phyloP scores from a whole-genome alignment of 306 rosid genomes.

The Cucumis cinereus region DNA sequence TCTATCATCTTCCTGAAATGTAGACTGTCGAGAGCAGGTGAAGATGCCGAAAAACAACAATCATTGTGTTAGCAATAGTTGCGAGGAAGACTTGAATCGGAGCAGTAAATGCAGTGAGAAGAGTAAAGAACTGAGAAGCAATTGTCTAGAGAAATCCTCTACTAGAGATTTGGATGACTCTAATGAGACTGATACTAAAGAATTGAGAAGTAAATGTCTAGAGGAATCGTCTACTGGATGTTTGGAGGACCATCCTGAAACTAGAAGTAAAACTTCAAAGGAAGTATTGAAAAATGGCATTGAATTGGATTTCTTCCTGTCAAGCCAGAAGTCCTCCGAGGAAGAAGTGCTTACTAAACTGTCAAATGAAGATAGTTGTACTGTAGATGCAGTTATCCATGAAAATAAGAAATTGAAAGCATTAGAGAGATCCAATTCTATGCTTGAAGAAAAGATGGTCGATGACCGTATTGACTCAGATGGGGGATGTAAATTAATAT shows the following conservation, averaged over 20 bases:
- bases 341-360: slow-evolving; percentile 9
- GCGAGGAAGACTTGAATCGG: slow-evolving; percentile 13
- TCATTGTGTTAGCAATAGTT: slow-evolving; percentile 16
- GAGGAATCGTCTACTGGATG: not conserved
- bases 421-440: slow-evolving; percentile 14
- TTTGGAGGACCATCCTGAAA: slow-evolving; percentile 16
- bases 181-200: slow-evolving; percentile 16
- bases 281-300: slow-evolving; percentile 10
- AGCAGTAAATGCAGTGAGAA: slow-evolving; percentile 9
- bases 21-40: slow-evolving; percentile 22
- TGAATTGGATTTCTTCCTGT: not conserved
- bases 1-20: slow-evolving; percentile 12
- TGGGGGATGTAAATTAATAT: slow-evolving; percentile 17
- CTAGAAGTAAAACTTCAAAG: slow-evolving; percentile 15
- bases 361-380: slow-evolving; percentile 15
- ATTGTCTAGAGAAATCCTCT: slow-evolving; percentile 5
- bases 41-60: slow-evolving; percentile 14
- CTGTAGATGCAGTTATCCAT: slow-evolving; percentile 13
- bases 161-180: slow-evolving; percentile 13
- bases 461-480: slow-evolving; percentile 12
- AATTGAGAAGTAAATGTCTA: slow-evolving; percentile 4
- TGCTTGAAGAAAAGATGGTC: slow-evolving; percentile 6
- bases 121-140: slow-evolving; percentile 11
- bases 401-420: slow-evolving; percentile 15
- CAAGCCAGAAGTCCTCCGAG: slow-evolving; percentile 6